These are phyloP conservation scores for Tolypocladium amazonense DNA, from an alignment of 2,329 filamentous ascomycete species.

Conservation along the genomic window DNA sequence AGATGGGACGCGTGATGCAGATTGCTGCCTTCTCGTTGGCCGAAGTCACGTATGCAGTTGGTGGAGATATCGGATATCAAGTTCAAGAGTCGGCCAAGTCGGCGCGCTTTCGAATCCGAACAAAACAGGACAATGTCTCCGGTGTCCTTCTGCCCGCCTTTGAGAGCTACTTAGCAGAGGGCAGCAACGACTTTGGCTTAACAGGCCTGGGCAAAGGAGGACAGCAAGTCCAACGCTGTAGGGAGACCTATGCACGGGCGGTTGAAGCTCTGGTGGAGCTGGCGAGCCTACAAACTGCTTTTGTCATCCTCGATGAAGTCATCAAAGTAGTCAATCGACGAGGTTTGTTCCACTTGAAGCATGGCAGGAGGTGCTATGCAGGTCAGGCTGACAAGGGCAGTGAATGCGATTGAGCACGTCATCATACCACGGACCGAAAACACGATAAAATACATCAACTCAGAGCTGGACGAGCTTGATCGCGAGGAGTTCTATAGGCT, in stretches of 20 bases:
- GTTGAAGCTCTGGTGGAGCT: slow-evolving; percentile 94
- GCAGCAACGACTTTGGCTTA: slow-evolving; percentile 89
- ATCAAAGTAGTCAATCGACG: slow-evolving; percentile 98
- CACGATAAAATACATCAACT: slow-evolving; percentile 99
- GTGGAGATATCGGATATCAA: slow-evolving; percentile 92
- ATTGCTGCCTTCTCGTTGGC: slow-evolving; percentile 96
- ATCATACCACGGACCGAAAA: slow-evolving; percentile 98
- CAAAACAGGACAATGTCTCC: slow-evolving; percentile 97
- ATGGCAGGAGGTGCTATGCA: slow-evolving; percentile 6
- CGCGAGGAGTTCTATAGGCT: slow-evolving; percentile 95
- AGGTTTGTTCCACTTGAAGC: slow-evolving; percentile 40
- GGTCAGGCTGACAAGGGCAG: slow-evolving; percentile 28
- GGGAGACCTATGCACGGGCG: slow-evolving; percentile 91
- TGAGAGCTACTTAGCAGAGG: slow-evolving; percentile 81
- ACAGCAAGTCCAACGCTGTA: slow-evolving; percentile 88
- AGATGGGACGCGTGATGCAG: slow-evolving; percentile 99
- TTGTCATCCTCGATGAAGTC: slow-evolving; percentile 95
- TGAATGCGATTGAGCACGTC: slow-evolving; percentile 93
- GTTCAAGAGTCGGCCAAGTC: slow-evolving; percentile 92
- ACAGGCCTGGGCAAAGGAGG: slow-evolving; percentile 94
- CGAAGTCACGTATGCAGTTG: slow-evolving; percentile 94
- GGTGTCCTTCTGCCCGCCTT: slow-evolving; percentile 91
- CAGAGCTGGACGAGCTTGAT: slow-evolving; percentile 92
- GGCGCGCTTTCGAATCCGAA: slow-evolving; percentile 83
- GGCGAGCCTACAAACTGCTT: slow-evolving; percentile 91